Evolutionary conservation across 2,329 filamentous ascomycete genomes (phyloP).

Genomic region (Fusarium heterosporum): DNA sequence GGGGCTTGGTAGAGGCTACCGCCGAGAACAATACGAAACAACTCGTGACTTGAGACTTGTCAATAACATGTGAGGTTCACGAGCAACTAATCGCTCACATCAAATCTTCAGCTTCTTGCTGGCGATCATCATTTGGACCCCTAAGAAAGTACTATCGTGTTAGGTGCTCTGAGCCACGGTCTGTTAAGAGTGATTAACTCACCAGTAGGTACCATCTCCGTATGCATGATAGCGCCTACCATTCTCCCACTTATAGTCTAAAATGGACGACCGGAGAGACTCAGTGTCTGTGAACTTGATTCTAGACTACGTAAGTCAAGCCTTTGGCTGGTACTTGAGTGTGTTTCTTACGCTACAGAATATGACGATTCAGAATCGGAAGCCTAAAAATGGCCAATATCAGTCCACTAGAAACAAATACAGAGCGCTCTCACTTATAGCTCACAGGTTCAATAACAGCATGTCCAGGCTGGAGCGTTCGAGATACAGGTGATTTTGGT

Average conservation of each 20-base stretch:
- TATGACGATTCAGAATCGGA: constrained; percentile 28
- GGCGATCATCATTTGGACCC: constrained; percentile 31
- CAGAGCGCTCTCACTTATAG: not conserved
- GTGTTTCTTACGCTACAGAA: constrained; percentile 11
- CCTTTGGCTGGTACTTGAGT: no score
- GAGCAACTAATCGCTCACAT: constrained; percentile 5
- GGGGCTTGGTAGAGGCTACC: constrained; percentile 30
- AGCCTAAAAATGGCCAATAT: not conserved
- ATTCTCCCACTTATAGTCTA: constrained; percentile 34
- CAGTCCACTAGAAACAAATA: not conserved
- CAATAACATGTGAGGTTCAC: fast-evolving
- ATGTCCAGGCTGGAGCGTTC: not conserved
- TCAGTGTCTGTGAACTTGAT: constrained; percentile 24
- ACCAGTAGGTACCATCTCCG: constrained; percentile 30
- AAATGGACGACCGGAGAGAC: constrained; percentile 22
- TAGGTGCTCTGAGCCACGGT: not conserved
- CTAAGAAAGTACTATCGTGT: not conserved
- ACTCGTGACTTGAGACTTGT: constrained; percentile 4
- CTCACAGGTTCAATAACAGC: not conserved
- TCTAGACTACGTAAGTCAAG: not conserved
- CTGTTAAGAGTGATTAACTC: fast-evolving
- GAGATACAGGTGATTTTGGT: not conserved
- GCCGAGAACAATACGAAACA: constrained; percentile 20
- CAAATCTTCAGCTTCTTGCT: constrained; percentile 34
- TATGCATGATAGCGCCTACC: constrained; percentile 27